Percentiles rank a stretch among this genome's conserved stretches.
These are phyloP conservation scores for Vitis labrusca DNA, from an alignment of 164 flowering plant species.

Conservation along the genomic window DNA sequence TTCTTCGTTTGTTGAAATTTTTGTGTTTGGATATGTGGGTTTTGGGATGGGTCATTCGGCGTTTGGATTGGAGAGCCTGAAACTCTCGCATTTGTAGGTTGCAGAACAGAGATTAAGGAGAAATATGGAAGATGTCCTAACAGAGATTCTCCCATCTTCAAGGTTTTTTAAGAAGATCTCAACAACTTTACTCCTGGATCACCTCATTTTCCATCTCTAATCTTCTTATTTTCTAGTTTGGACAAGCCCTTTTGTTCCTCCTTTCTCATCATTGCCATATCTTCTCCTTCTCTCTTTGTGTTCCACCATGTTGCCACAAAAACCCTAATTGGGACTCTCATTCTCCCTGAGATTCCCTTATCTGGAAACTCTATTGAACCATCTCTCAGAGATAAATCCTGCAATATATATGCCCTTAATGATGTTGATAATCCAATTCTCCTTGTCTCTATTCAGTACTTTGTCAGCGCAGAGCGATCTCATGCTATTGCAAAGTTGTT, in stretches of 20 bases:
- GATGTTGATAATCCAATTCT: constrained; percentile 21
- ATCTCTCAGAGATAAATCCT: constrained; percentile 52
- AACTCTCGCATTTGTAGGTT: background rate
- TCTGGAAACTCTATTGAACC: constrained; percentile 54
- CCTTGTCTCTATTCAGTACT: constrained; percentile 41
- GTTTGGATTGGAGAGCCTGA: background rate
- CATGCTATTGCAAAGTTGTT: constrained; percentile 55
- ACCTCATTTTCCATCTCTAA: constrained; percentile 59
- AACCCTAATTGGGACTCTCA: constrained; percentile 59
- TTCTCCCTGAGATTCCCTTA: constrained; percentile 64
- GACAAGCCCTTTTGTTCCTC: constrained; percentile 45
- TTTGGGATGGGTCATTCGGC: no score
- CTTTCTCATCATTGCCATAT: constrained; percentile 65
- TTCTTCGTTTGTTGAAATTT: no score
- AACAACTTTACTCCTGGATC: constrained; percentile 67
- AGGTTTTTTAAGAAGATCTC: constrained; percentile 72
- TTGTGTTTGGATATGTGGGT: no score
- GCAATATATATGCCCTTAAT: constrained; percentile 54
- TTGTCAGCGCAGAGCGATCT: constrained; percentile 57
- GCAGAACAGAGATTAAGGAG: background rate
- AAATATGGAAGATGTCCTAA: constrained; percentile 68
- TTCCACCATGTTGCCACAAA: constrained; percentile 59
- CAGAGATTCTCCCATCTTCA: constrained; percentile 75
- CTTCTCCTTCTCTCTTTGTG: constrained; percentile 56
- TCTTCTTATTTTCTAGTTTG: constrained; percentile 44